Percentiles rank a stretch among this genome's conserved stretches.
Evolutionary conservation across 2,329 filamentous ascomycete genomes (phyloP).

Genomic region (Apiospora rasikravindrae): DNA sequence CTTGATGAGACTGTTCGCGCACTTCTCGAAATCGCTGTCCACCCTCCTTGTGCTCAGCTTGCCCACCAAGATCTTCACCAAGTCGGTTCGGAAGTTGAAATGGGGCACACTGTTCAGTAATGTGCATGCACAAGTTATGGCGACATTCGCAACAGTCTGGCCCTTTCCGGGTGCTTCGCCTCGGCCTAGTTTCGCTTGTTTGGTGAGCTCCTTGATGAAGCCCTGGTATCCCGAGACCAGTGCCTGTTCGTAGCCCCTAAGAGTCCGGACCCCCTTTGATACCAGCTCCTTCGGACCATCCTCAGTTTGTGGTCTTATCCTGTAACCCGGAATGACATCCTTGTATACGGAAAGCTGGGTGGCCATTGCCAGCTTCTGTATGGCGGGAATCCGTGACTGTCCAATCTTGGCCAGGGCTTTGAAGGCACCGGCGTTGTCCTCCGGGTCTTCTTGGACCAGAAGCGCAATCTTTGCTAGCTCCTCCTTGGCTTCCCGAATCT

Average conservation of each 20-base stretch:
- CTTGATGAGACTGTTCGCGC: slow-evolving; percentile 76
- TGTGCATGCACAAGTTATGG: slow-evolving; percentile 84
- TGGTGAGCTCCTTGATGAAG: slow-evolving; percentile 79
- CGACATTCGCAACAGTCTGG: slow-evolving; percentile 69
- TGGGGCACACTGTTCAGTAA: slow-evolving; percentile 85
- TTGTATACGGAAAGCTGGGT: slow-evolving; percentile 92
- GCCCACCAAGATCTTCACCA: slow-evolving; percentile 84
- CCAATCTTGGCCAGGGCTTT: slow-evolving; percentile 78
- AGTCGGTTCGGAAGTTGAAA: slow-evolving; percentile 92
- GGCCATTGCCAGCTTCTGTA: slow-evolving; percentile 85
- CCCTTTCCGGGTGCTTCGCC: slow-evolving; percentile 46
- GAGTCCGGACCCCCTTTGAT: slow-evolving; percentile 86
- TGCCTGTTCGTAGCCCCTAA: slow-evolving; percentile 86
- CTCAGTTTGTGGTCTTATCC: slow-evolving; percentile 82
- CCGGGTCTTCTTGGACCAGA: slow-evolving; percentile 87
- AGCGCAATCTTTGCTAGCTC: slow-evolving; percentile 85
- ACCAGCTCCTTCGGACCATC: slow-evolving; percentile 78
- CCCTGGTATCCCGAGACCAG: slow-evolving; percentile 83
- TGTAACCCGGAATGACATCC: slow-evolving; percentile 94
- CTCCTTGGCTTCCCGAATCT: slow-evolving; percentile 88
- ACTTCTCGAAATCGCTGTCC: slow-evolving; percentile 79
- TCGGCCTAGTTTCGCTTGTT: slow-evolving; percentile 63
- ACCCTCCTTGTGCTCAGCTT: slow-evolving; percentile 77
- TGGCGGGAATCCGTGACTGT: slow-evolving; percentile 69
- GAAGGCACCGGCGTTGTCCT: slow-evolving; percentile 83